Percentiles rank a stretch among this genome's conserved stretches.
Evolutionary conservation across 495 filamentous ascomycete genomes (phyloP).

Genomic region (Neohortaea acidophila): DNA sequence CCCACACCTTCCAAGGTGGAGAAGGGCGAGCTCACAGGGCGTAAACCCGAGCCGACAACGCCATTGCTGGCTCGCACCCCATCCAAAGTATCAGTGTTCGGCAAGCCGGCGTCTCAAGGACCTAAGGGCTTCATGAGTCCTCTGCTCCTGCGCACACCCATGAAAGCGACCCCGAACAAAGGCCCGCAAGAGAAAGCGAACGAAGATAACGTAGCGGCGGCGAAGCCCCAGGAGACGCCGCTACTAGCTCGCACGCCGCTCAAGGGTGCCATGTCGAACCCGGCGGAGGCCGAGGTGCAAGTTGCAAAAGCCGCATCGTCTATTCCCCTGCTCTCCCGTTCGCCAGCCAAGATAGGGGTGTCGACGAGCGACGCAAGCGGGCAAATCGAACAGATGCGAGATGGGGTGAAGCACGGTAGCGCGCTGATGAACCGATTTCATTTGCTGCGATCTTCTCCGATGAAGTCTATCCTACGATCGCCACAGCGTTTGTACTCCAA

Average conservation of each 20-base stretch:
- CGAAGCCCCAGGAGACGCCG: not conserved
- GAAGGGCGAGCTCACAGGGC: not conserved
- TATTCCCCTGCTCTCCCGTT: slow-evolving; percentile 6
- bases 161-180: slow-evolving; percentile 4
- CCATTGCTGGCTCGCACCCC: slow-evolving; percentile 7
- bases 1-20: slow-evolving; percentile 6
- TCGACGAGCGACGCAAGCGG: too few relatives aligned
- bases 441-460: slow-evolving; percentile 21
- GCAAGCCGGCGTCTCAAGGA: not conserved
- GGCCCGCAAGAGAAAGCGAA: slow-evolving; percentile 1
- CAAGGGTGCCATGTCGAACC: slow-evolving; percentile 5
- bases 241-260: slow-evolving; percentile 16
- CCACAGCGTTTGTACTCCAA: slow-evolving; percentile 46
- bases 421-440: slow-evolving; percentile 15
- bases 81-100: slow-evolving; percentile 6
- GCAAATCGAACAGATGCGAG: too few relatives aligned
- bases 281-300: slow-evolving; percentile 1
- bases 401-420: not conserved
- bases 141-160: slow-evolving; percentile 7
- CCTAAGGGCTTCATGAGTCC: not conserved
- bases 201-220: not conserved
- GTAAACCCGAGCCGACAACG: not conserved
- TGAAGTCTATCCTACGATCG: slow-evolving; percentile 49
- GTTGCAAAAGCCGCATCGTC: not conserved
- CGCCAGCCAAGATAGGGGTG: slow-evolving; percentile 13